Percentiles rank a stretch among this genome's conserved stretches.
phyloP scores from a whole-genome alignment of 139 green algal species.

The Chlorella vulgaris region DNA sequence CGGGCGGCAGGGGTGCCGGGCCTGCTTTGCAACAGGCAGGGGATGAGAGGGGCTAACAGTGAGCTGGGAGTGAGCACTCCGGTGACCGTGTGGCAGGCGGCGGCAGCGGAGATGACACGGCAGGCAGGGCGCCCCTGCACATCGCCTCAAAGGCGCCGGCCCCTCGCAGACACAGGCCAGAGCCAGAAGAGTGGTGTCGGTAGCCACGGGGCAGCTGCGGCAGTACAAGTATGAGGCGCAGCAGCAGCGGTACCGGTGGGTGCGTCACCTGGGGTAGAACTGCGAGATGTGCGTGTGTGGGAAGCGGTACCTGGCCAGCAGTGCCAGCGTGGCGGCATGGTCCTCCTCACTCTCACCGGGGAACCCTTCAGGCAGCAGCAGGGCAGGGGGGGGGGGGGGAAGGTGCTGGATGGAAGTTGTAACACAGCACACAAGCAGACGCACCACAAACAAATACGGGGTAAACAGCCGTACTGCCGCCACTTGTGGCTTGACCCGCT shows the following conservation, averaged over 20 bases:
- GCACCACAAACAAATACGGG: no score
- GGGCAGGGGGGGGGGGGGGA: not conserved
- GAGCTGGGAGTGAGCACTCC: no score
- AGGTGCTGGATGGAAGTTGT: no score
- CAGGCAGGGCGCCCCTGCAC: no score
- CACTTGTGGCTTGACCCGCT: no score
- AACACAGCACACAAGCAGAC: not conserved
- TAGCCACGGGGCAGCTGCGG: no score
- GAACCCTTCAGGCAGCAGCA: conserved; percentile 25
- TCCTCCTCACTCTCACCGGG: conserved; percentile 83
- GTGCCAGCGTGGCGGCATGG: conserved; percentile 74
- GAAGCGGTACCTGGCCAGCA: conserved; percentile 87
- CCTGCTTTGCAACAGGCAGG: conserved; percentile 12
- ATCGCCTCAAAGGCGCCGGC: no score
- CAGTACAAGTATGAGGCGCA: not conserved
- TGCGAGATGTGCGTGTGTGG: conserved; percentile 87
- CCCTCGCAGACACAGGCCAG: no score
- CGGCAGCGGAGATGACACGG: no score
- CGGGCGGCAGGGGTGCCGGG: conserved; percentile 89
- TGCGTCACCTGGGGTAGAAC: conserved; percentile 81
- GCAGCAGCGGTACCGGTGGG: not conserved
- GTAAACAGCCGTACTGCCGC: no score
- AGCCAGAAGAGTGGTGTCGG: no score
- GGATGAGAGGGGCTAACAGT: not conserved
- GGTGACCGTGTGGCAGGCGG: not conserved